phyloP scores from a whole-genome alignment of 2,329 filamentous ascomycete species.

The Penicillium thymicola region DNA sequence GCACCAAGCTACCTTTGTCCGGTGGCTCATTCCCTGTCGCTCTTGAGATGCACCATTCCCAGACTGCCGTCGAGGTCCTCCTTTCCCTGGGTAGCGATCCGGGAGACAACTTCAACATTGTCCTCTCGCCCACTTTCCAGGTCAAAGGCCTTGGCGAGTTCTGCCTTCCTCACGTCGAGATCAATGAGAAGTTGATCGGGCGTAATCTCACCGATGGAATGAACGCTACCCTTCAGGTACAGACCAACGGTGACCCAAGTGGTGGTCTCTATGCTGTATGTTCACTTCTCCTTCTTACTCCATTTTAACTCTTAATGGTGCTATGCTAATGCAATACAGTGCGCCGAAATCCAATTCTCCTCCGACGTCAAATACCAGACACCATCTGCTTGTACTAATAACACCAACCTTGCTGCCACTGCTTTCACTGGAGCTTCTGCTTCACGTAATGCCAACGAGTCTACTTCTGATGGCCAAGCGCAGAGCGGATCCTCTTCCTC shows the following conservation, averaged over 20 bases:
- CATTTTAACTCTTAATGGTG: neutral
- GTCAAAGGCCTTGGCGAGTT: slow-evolving; percentile 61
- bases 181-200: slow-evolving; percentile 30
- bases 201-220: slow-evolving; percentile 58
- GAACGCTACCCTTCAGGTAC: slow-evolving; percentile 65
- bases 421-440: slow-evolving; percentile 40
- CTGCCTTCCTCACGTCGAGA: slow-evolving; percentile 59
- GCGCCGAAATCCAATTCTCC: slow-evolving; percentile 69
- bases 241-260: slow-evolving; percentile 58
- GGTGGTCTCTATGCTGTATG: slow-evolving; percentile 65
- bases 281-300: slow-evolving; percentile 5
- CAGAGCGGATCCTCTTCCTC: slow-evolving; percentile 22
- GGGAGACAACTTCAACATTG: slow-evolving; percentile 64
- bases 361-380: slow-evolving; percentile 46
- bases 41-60: slow-evolving; percentile 52
- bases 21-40: slow-evolving; percentile 48
- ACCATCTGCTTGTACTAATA: slow-evolving; percentile 55
- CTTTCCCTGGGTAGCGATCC: slow-evolving; percentile 52
- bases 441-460: slow-evolving; percentile 45
- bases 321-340: slow-evolving; percentile 45
- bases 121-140: slow-evolving; percentile 60
- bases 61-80: slow-evolving; percentile 53
- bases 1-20: slow-evolving; percentile 50
- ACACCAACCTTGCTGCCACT: slow-evolving; percentile 52
- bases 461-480: slow-evolving; percentile 33